Evolutionary conservation across 2,329 filamentous ascomycete genomes (phyloP).

Genomic region (Colletotrichum sp.): DNA sequence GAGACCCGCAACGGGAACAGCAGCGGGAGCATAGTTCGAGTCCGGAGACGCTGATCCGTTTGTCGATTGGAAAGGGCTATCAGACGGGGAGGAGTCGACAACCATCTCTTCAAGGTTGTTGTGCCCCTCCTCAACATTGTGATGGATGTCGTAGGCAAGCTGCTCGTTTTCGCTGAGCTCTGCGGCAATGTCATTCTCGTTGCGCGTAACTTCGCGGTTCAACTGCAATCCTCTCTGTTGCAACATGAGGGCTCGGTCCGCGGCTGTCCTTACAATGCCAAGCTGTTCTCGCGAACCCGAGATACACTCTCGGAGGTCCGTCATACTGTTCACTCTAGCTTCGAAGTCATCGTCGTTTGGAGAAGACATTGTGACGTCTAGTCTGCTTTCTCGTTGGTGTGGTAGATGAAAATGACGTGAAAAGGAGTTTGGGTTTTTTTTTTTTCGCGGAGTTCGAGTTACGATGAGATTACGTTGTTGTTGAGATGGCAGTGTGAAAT

Average conservation of each 20-base stretch:
- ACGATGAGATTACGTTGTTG: rapidly evolving
- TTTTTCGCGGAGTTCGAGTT: background rate
- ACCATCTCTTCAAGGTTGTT: background rate
- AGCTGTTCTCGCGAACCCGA: background rate
- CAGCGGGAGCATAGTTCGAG: background rate
- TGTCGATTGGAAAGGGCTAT: background rate
- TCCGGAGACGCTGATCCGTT: background rate
- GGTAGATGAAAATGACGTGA: background rate
- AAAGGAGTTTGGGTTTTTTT: rapidly evolving
- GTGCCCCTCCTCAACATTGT: background rate
- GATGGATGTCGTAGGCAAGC: background rate
- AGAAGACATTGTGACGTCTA: background rate
- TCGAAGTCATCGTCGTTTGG: background rate
- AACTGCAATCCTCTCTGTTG: background rate
- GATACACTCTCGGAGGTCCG: background rate
- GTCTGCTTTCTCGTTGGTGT: rapidly evolving
- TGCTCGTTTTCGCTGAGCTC: background rate
- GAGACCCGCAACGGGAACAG: background rate
- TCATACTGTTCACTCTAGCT: background rate
- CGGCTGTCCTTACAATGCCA: background rate
- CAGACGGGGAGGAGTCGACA: background rate
- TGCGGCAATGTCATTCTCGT: background rate
- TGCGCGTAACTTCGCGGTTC: background rate
- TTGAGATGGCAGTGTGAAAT: background rate
- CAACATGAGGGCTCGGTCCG: background rate